These are phyloP conservation scores for Mallotus nudiflorus DNA, from an alignment of 345 rosid species.

Conservation along the genomic window DNA sequence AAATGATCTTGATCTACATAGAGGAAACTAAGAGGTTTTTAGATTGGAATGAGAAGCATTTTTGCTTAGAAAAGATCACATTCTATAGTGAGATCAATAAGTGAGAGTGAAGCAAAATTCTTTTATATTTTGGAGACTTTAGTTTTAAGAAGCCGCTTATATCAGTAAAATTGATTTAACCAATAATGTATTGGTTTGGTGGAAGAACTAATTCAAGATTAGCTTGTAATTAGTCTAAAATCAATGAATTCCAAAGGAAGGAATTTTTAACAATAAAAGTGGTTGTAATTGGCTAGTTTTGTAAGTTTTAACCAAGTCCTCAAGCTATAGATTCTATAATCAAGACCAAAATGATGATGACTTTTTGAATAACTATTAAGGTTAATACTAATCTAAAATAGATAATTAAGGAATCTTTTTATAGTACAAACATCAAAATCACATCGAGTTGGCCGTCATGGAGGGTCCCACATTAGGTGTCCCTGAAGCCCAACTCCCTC, in stretches of 20 bases:
- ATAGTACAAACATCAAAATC: slow-evolving; percentile 11
- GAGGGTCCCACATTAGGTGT: slow-evolving; percentile 27
- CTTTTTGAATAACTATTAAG: neutral
- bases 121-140: neutral
- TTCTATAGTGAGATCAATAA: neutral
- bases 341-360: neutral
- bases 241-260: slow-evolving; percentile 25
- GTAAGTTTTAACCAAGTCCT: neutral
- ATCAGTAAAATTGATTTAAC: neutral
- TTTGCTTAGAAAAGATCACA: too few species aligned
- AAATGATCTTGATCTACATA: too few species aligned
- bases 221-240: slow-evolving; percentile 16
- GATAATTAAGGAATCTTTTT: slow-evolving; percentile 28
- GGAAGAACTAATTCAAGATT: slow-evolving; percentile 22
- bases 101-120: slow-evolving; percentile 10
- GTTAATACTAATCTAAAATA: neutral
- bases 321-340: neutral
- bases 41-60: too few species aligned
- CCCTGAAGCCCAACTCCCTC: neutral
- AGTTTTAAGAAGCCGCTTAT: neutral
- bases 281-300: slow-evolving; percentile 10
- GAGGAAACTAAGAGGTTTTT: too few species aligned
- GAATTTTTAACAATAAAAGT: neutral
- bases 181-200: slow-evolving; percentile 9
- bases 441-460: slow-evolving; percentile 3